Evolutionary conservation across 2,329 filamentous ascomycete genomes (phyloP), one percentile per base, ranked within the genome.

Genomic region (Pseudogymnoascus sp.): DNA sequence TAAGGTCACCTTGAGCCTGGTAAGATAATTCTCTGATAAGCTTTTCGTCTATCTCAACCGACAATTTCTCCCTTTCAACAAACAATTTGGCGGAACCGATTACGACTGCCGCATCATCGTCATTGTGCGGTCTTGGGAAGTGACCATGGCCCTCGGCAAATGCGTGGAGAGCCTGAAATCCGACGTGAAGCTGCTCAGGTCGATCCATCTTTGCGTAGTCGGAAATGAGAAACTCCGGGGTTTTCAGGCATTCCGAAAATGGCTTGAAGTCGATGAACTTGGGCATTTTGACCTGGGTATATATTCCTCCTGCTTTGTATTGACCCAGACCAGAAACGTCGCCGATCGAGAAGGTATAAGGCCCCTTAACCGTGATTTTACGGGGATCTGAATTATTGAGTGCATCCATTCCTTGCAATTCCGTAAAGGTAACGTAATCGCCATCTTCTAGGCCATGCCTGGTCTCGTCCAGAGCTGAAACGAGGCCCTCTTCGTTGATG

Each of bases 121-220:
- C 87, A 69, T 94, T 89, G 80, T 96, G 89, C 7, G 94, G 89
- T 55, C 86, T 84, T 58, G 94, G 94, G 49, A 94, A 81, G 58
- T 88, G 83, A 41, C 87, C 86, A 70, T 95, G 87, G 37, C 81
- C 78, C 69, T 92, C 86, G 11, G 84, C 85, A 75, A 96, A 99
- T 37, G 87, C 86, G 73, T 97, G 92, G 6, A 99, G 82, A 8
- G 94, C 92, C 77, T 97, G 92, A 71, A 97, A 89, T 65, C 92
- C 94, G 65, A 95, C 79, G 73, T 99, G 94, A 23, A 99, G 83
- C 75, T 97, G 92, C 68, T 89, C 86, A 1, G 94, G 94, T 52
- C 94, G 89, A 75, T 97, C 94, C 68, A 97, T 97, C 76, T 99
- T 99, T 76, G 94, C 94, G 72, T 92, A 99, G 74, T 99, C 94